phyloP scores from a whole-genome alignment of 306 rosid species.

The Acacia acuminata region DNA sequence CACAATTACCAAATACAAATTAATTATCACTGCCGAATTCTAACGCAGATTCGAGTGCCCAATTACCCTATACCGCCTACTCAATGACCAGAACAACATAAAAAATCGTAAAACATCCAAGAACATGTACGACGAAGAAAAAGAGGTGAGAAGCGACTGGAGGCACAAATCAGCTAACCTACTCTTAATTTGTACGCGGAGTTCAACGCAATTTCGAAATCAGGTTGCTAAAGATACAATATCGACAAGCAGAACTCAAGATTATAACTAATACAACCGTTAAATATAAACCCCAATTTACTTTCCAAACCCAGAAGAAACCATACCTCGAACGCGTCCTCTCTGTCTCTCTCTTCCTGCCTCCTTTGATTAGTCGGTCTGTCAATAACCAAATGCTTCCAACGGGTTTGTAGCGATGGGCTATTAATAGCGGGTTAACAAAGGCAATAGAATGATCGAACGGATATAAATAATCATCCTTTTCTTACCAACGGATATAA shows the following conservation, averaged over 20 bases:
- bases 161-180: background rate
- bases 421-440: conserved; percentile 38
- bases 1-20: background rate
- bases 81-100: no score
- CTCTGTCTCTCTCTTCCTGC: background rate
- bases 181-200: background rate
- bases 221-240: no score
- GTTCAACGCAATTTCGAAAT: background rate
- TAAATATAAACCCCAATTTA: conserved; percentile 16
- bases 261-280: no score
- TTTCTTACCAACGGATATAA: conserved; percentile 36
- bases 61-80: no score
- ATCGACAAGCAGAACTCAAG: background rate
- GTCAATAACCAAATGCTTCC: conserved; percentile 13
- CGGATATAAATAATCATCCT: conserved; percentile 41
- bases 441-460: conserved; percentile 18
- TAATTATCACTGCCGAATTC: no score
- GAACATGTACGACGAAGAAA: background rate
- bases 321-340: conserved; percentile 34
- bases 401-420: fast-evolving
- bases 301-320: no score
- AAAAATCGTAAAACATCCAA: background rate
- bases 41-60: no score
- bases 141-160: background rate
- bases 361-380: background rate